These are phyloP conservation scores for Penicillium verrucosum DNA, from an alignment of 2,329 filamentous ascomycete species.

Conservation along the genomic window DNA sequence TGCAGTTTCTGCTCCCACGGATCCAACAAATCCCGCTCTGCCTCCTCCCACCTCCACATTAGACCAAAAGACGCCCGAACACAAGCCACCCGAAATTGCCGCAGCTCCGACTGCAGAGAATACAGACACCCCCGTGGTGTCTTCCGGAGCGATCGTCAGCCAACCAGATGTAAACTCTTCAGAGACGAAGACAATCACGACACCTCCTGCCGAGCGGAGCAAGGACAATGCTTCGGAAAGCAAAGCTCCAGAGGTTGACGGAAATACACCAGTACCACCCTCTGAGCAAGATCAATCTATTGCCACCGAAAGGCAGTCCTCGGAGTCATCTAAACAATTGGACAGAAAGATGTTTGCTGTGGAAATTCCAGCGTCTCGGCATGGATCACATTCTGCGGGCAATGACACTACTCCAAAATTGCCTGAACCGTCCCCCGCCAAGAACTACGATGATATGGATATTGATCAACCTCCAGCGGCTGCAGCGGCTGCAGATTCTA, in stretches of 20 bases:
- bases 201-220: not conserved
- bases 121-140: not conserved
- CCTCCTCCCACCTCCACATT: not conserved
- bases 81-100: not conserved
- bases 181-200: not conserved
- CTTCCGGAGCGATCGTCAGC: not conserved
- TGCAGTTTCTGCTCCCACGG: not conserved
- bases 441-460: slow-evolving; percentile 15
- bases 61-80: slow-evolving; percentile 3
- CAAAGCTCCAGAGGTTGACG: not conserved
- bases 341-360: not conserved
- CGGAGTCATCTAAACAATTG: not conserved
- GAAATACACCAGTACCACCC: not conserved
- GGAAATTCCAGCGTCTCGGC: slow-evolving; percentile 1
- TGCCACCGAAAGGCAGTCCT: not conserved
- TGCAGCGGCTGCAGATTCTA: not conserved
- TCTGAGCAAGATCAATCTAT: not conserved
- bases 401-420: not conserved
- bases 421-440: not conserved
- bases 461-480: slow-evolving; percentile 12
- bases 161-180: not conserved
- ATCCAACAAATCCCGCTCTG: not conserved
- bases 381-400: not conserved
- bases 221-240: not conserved
- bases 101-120: not conserved